Evolutionary conservation across 2,329 filamentous ascomycete genomes (phyloP).

Genomic region (Pseudocercospora vitis): DNA sequence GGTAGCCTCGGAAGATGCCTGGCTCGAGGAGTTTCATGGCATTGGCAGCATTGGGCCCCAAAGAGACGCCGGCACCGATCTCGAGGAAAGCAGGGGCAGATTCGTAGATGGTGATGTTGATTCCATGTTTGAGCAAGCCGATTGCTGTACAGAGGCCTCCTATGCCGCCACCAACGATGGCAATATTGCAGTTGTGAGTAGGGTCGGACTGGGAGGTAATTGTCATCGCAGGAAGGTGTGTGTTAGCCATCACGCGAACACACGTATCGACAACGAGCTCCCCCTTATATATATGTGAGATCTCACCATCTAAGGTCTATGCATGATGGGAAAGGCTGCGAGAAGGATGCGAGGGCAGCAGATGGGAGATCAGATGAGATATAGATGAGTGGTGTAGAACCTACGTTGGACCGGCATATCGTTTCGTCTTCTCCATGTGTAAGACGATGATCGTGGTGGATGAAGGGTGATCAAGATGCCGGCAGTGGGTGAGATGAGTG

Average conservation of each 20-base stretch:
- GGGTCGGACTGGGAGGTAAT: no score
- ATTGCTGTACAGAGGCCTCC: conserved; percentile 57
- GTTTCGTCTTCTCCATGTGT: background rate
- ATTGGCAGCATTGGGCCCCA: conserved; percentile 55
- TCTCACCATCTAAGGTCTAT: no score
- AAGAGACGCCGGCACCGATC: conserved; percentile 58
- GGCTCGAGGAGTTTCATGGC: conserved; percentile 53
- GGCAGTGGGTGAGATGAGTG: no score
- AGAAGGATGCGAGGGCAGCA: no score
- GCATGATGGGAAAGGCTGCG: no score
- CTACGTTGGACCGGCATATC: background rate
- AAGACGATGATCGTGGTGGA: background rate
- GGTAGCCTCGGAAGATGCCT: conserved; percentile 36
- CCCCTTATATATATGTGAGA: no score
- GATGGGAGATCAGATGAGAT: background rate
- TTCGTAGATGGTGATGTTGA: conserved; percentile 51
- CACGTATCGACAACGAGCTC: no score
- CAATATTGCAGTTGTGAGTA: conserved; percentile 50
- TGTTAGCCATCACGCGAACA: no score
- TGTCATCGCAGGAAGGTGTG: no score
- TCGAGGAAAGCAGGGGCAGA: conserved; percentile 55
- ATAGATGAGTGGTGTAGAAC: background rate
- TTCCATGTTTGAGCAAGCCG: conserved; percentile 47
- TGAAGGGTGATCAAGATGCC: background rate
- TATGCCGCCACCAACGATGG: conserved; percentile 60